A percentile compares a stretch with the other conserved stretches of the same genome.
Conservation (phyloP, 2,329 filamentous ascomycete genomes). For the Monosporascus cannonballus region DNA sequence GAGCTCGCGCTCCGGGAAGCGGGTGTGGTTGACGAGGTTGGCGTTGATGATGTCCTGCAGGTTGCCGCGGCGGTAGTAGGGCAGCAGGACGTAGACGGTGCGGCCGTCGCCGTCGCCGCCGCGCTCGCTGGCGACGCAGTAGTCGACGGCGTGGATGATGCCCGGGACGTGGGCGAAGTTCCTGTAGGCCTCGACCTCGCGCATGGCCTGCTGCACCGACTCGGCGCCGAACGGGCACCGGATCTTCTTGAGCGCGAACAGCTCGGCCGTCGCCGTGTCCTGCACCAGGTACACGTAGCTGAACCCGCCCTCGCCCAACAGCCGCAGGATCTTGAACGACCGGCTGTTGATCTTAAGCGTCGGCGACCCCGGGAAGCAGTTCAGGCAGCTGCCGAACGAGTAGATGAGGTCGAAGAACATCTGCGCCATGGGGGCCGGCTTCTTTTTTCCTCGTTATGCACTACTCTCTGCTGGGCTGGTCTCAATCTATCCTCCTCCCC, state of each 20-base stretch:
- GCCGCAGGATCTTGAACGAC: constrained; percentile 90
- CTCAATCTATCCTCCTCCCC: background rate
- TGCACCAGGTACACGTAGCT: constrained; percentile 98
- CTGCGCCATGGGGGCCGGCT: constrained; percentile 58
- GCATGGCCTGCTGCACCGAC: constrained; percentile 88
- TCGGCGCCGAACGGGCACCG: constrained; percentile 96
- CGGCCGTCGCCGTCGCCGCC: constrained; percentile 63
- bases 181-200: constrained; percentile 94
- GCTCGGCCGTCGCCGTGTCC: constrained; percentile 73
- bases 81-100: constrained; percentile 93
- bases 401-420: constrained; percentile 85
- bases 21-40: constrained; percentile 90
- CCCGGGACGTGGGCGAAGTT: constrained; percentile 78
- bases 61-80: constrained; percentile 92
- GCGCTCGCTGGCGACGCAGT: constrained; percentile 46
- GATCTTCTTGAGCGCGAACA: constrained; percentile 97
- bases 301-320: constrained; percentile 96
- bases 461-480: no score
- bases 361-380: constrained; percentile 90
- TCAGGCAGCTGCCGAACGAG: constrained; percentile 89
- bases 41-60: constrained; percentile 98
- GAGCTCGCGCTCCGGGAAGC: constrained; percentile 79
- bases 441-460: background rate
- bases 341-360: constrained; percentile 92
- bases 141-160: constrained; percentile 51